Conservation (phyloP, 2,329 filamentous ascomycete genomes). For the Trichoderma atroviride region DNA sequence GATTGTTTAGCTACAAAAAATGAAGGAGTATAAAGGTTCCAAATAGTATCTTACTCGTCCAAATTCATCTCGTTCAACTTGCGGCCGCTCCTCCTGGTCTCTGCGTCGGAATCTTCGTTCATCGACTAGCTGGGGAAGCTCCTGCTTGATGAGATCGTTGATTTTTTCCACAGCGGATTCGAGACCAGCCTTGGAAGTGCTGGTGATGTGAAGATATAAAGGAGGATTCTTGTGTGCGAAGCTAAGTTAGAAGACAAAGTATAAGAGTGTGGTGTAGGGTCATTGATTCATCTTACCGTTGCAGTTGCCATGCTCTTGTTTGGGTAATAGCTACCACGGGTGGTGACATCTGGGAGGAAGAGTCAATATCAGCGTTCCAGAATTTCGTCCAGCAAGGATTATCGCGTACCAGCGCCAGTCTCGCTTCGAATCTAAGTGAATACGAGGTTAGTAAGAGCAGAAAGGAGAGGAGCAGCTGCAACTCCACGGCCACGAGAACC, state of each 20-base stretch:
- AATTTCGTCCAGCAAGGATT: constrained; percentile 38
- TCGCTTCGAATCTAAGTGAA: constrained; percentile 99
- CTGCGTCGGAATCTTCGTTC: constrained; percentile 87
- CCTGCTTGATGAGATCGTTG: constrained; percentile 93
- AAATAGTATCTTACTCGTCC: constrained; percentile 63
- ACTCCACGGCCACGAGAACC: constrained; percentile 74
- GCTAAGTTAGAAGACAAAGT: background rate
- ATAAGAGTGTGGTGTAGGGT: background rate
- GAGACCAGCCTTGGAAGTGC: constrained; percentile 86
- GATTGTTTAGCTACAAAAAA: constrained; percentile 20
- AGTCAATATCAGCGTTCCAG: constrained; percentile 57
- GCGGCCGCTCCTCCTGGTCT: constrained; percentile 68
- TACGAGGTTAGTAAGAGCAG: constrained; percentile 93
- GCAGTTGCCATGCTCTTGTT: constrained; percentile 97
- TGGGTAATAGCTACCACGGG: constrained; percentile 92
- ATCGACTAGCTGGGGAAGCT: constrained; percentile 92
- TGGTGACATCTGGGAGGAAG: constrained; percentile 84
- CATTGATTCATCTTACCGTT: constrained; percentile 63
- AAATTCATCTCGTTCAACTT: constrained; percentile 84
- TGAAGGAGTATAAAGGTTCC: constrained; percentile 24
- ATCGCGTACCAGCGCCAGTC: constrained; percentile 96
- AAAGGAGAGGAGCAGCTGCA: constrained; percentile 57
- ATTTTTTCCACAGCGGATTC: constrained; percentile 87
- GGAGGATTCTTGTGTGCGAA: constrained; percentile 72
- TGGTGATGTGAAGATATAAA: constrained; percentile 92